phyloP scores from a whole-genome alignment of 2,329 filamentous ascomycete genomes.

The Cladophialophora yegresii region DNA sequence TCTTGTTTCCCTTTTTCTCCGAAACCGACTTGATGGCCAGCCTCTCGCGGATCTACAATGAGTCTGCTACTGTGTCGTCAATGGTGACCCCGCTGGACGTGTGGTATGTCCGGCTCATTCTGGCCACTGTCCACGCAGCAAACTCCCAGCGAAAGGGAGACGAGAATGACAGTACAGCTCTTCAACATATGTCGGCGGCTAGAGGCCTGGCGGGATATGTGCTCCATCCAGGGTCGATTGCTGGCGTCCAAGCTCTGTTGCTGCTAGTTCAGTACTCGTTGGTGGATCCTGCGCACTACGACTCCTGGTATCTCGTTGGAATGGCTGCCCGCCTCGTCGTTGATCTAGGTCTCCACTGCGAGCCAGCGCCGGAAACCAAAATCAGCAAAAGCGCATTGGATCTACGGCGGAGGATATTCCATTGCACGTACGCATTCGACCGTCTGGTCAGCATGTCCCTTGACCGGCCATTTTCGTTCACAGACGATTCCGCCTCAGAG shows the following conservation, averaged over 20 bases:
- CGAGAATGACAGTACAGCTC: slow-evolving; percentile 63
- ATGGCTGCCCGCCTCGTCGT: slow-evolving; percentile 84
- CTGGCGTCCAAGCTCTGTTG: slow-evolving; percentile 83
- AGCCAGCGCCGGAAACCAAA: slow-evolving; percentile 71
- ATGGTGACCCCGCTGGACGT: slow-evolving; percentile 65
- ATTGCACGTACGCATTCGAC: slow-evolving; percentile 87
- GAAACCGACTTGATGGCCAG: slow-evolving; percentile 76
- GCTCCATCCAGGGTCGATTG: slow-evolving; percentile 78
- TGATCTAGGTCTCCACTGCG: slow-evolving; percentile 90
- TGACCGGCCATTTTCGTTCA: slow-evolving; percentile 87
- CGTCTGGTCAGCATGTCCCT: slow-evolving; percentile 86
- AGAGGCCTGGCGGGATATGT: slow-evolving; percentile 78
- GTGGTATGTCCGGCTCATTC: slow-evolving; percentile 85
- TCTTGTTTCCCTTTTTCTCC: slow-evolving; percentile 78
- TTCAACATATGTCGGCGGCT: slow-evolving; percentile 64
- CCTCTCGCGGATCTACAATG: slow-evolving; percentile 78
- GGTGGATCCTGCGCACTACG: slow-evolving; percentile 86
- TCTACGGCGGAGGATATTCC: slow-evolving; percentile 78
- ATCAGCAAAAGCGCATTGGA: slow-evolving; percentile 71
- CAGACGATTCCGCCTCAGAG: slow-evolving; percentile 74
- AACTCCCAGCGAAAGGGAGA: slow-evolving; percentile 68
- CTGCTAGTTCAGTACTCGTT: slow-evolving; percentile 87
- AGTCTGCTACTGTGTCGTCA: slow-evolving; percentile 37
- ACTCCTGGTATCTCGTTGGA: slow-evolving; percentile 90
- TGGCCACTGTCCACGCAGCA: slow-evolving; percentile 76